Conservation (phyloP, 495 filamentous ascomycete species). For the Thermochaetoides thermophila region DNA sequence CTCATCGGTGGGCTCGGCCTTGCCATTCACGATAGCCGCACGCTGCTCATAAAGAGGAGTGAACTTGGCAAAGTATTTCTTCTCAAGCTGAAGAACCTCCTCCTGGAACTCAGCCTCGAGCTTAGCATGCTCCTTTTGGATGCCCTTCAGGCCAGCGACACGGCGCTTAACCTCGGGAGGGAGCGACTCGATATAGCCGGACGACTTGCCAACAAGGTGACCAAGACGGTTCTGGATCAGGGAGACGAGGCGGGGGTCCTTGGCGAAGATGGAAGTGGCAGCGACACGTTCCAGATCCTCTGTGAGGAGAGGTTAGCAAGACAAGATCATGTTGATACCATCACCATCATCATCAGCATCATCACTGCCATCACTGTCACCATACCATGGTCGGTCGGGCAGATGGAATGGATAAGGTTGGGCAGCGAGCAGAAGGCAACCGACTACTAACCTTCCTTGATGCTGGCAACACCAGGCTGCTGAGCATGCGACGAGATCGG, state of each 20-base stretch:
- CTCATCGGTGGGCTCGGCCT: conserved; percentile 65
- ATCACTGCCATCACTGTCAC: background rate
- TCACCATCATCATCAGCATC: conserved; percentile 1
- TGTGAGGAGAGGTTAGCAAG: conserved; percentile 22
- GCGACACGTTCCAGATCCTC: conserved; percentile 80
- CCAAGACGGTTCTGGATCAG: conserved; percentile 97
- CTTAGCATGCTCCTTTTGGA: conserved; percentile 97
- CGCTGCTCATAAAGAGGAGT: conserved; percentile 95
- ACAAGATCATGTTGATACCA: no score
- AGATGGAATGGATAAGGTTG: no score
- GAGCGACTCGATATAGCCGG: conserved; percentile 94
- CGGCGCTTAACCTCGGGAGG: conserved; percentile 78
- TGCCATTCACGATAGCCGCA: conserved; percentile 82
- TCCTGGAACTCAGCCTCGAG: conserved; percentile 97
- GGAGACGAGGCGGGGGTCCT: conserved; percentile 80
- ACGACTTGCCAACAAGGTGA: conserved; percentile 83
- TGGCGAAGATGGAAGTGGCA: conserved; percentile 81
- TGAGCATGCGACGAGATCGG: conserved; percentile 96
- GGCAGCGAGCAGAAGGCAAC: conserved; percentile 12
- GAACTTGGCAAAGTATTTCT: conserved; percentile 98
- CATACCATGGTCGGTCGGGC: background rate
- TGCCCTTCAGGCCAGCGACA: conserved; percentile 87
- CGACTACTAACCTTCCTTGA: conserved; percentile 74
- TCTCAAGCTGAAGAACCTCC: conserved; percentile 93
- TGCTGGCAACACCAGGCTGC: conserved; percentile 85